Evolutionary conservation across 176 grass and related monocot species (phyloP).

Genomic region (Hordeum vulgare): DNA sequence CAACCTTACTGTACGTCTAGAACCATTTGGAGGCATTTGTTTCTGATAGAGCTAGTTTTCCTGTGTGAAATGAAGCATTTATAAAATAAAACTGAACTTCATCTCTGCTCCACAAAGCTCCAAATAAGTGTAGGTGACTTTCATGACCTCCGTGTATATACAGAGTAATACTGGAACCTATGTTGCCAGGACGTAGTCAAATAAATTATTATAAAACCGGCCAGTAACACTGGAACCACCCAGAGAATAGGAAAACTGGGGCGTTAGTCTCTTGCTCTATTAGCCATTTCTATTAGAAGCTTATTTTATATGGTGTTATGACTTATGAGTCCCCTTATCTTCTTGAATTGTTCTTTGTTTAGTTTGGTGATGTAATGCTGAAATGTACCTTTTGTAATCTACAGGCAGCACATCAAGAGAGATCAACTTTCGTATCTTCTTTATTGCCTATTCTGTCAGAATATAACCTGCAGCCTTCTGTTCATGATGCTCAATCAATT

Average conservation of each 20-base stretch:
- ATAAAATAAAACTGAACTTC: background rate
- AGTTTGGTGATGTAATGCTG: background rate
- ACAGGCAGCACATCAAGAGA: slow-evolving; percentile 93
- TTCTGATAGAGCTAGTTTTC: background rate
- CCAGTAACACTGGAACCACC: background rate
- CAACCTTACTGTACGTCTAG: background rate
- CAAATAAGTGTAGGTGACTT: background rate
- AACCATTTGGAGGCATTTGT: background rate
- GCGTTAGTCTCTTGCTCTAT: background rate
- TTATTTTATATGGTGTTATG: background rate
- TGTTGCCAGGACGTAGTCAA: background rate
- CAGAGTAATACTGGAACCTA: background rate
- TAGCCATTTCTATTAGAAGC: background rate
- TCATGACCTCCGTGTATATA: background rate
- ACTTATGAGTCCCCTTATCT: background rate
- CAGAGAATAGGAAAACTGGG: background rate
- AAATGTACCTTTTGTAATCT: slow-evolving; percentile 25
- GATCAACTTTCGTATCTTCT: slow-evolving; percentile 87
- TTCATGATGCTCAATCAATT: slow-evolving; percentile 87
- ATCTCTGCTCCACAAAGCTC: background rate
- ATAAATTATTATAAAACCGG: no score
- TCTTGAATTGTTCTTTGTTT: background rate
- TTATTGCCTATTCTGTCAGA: slow-evolving; percentile 84
- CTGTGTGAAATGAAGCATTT: background rate
- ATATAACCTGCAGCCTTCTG: slow-evolving; percentile 74